Evolutionary conservation across 2,329 filamentous ascomycete genomes (phyloP), one percentile per base, ranked within the genome.

Genomic region (Trichoderma cornu-damae): DNA sequence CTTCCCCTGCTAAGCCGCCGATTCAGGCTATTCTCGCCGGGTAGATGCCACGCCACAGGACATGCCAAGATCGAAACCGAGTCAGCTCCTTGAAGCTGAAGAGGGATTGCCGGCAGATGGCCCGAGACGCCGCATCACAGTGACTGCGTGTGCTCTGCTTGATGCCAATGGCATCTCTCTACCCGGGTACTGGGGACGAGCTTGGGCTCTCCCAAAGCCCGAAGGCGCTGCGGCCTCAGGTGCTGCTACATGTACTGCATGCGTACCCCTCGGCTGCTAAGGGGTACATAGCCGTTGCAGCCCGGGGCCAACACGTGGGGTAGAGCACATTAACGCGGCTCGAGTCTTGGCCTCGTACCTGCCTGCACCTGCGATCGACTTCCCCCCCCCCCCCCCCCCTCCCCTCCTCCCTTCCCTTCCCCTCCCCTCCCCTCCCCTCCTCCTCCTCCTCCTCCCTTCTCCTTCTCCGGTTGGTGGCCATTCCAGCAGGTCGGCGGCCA

Each of bases 401-500:
- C n/a, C n/a, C n/a, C n/a, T n/a, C n/a, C n/a, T n/a, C n/a, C n/a
- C n/a, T n/a, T n/a, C n/a, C n/a, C n/a, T n/a, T n/a, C n/a, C n/a
- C n/a, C n/a, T n/a, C n/a, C n/a, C n/a, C n/a, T n/a, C n/a, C n/a
- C n/a, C n/a, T n/a, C n/a, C n/a, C n/a, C n/a, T n/a, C n/a, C n/a
- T n/a, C n/a, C n/a, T n/a, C n/a, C n/a, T n/a, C n/a, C n/a, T n/a
- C n/a, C n/a, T n/a, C n/a, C n/a, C n/a, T n/a, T n/a, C n/a, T n/a
- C n/a, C n/a, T n/a, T n/a, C n/a, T n/a, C n/a, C n/a, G n/a, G n/a
- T n/a, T n/a, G 32, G 16, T 28, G 18, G 22, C 40, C 40, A 49
- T 37, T 56, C 43, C 43, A 56, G 35, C 40, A 38, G 55, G 18
- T 24, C 18, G 37, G 57, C n/a, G 44, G 44, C 57, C 57, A 59